phyloP scores from a whole-genome alignment of 1,139 yeast genomes.

The Debaryomyces subglobosus region DNA sequence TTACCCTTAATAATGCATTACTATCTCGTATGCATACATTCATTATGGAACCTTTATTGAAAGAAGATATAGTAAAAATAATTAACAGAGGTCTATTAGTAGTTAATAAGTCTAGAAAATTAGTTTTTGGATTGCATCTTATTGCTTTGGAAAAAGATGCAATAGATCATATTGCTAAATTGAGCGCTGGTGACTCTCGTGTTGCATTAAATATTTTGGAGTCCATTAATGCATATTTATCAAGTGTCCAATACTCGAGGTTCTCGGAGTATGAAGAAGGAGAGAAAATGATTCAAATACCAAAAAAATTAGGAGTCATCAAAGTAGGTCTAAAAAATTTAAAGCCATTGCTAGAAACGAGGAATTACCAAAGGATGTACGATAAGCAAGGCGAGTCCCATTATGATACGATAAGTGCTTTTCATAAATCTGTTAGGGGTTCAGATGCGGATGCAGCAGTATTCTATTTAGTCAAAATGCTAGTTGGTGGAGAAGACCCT shows the following conservation, averaged over 20 bases:
- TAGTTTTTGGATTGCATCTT: conserved; percentile 39
- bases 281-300: conserved; percentile 21
- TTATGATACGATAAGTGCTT: conserved; percentile 92
- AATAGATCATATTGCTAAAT: conserved; percentile 67
- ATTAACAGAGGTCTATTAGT: conserved; percentile 64
- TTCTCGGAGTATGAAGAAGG: conserved; percentile 16
- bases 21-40: conserved; percentile 88
- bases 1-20: conserved; percentile 83
- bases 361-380: conserved; percentile 63
- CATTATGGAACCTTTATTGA: conserved; percentile 66
- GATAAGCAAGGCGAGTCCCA: conserved; percentile 91
- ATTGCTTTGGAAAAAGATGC: conserved; percentile 60
- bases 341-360: conserved; percentile 36
- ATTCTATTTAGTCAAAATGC: conserved; percentile 84
- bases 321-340: conserved; percentile 40
- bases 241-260: conserved; percentile 32
- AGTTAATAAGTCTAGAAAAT: conserved; percentile 59
- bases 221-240: conserved; percentile 45
- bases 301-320: conserved; percentile 30
- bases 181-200: conserved; percentile 91
- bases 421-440: conserved; percentile 90
- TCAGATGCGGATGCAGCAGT: conserved; percentile 87
- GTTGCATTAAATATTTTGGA: conserved; percentile 78
- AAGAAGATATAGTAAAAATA: conserved; percentile 58
- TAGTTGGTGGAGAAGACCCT: conserved; percentile 93